Base-by-base conservation (phyloP, 768 basidiomycete species). In the Tulasnella sp. region DNA sequence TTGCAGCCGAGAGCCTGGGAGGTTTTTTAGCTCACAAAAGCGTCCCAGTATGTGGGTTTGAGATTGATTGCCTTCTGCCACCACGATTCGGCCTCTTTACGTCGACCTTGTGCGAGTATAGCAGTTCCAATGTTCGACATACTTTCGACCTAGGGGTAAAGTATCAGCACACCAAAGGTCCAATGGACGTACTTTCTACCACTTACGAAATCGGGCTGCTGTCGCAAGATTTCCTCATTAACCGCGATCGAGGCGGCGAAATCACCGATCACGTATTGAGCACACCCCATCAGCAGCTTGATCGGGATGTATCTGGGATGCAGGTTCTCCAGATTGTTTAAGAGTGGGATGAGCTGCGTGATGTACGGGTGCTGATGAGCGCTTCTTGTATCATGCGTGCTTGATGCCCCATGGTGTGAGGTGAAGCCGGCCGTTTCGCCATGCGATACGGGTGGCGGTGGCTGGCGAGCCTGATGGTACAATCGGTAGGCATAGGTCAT, bases 181-280 rank as follows among this genome's bases (percentile, higher is more conserved):
- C 75, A 30, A 75, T 71, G 60, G 66, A 70, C 74, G 75, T 73
- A 17, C 73, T 73, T 62, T 76, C 75, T 43, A 68, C 72, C 72
- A n/a, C 65, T 42, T 38, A 68, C 66, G 30, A 63, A 69, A 26
- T 67, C 63, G 0, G 69, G 62, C 38, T 71, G 66, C 11, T 69
- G 61, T 44, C 61, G 24, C 29, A 75, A 66, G 21, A 75, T 74
- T n/a, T 71, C 68, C 27, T 68, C 64, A 64, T 71, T 73, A 47
- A 69, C 59, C 11, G 61, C 45, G 2, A 73, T 55, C 58, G 70
- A 69, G 11, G 65, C 55, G 15, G 69, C 65, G 29, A 67, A 67
- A 34, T 74, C 69, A 2, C 71, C 72, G 3, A 70, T 64, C 5
- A 72, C 67, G 58, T 72, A 68, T 43, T 72, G 68, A 0, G 70